These are phyloP conservation scores for Pythium phragmiticola DNA, from an alignment of 352 stramenopile genomes.

Conservation along the genomic window DNA sequence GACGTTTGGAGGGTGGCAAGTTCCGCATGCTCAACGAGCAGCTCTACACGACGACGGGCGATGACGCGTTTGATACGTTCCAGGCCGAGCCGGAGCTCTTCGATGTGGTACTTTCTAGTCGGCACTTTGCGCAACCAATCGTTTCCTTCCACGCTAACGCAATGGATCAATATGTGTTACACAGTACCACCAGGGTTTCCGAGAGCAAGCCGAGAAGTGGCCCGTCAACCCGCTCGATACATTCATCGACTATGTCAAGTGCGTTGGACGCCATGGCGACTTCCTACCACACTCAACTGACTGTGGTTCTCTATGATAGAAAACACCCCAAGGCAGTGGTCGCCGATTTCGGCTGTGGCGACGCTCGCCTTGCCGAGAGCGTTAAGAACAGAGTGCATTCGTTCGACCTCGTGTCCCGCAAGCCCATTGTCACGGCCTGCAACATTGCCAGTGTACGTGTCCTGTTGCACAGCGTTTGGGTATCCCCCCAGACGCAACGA, in stretches of 20 bases:
- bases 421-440: conserved; percentile 92
- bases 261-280: conserved; percentile 14
- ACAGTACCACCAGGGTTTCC: conserved; percentile 97
- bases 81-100: conserved; percentile 94
- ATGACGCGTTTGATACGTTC: conserved; percentile 91
- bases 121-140: not conserved
- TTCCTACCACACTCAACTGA: not conserved
- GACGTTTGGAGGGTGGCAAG: conserved; percentile 90
- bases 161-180: conserved; percentile 1
- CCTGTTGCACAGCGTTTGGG: no score
- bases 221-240: conserved; percentile 96
- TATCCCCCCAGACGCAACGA: not conserved
- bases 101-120: conserved; percentile 60
- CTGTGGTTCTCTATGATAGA: conserved; percentile 28
- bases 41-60: conserved; percentile 96
- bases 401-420: conserved; percentile 96
- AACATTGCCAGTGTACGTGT: conserved; percentile 93
- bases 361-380: conserved; percentile 92
- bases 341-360: conserved; percentile 98
- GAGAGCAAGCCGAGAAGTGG: conserved; percentile 96
- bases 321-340: conserved; percentile 76
- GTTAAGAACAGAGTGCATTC: conserved; percentile 93
- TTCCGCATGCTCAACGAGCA: conserved; percentile 99
- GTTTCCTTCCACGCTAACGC: not conserved
- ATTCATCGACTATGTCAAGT: conserved; percentile 95